Evolutionary conservation across 176 grass and related monocot genomes (phyloP).

Genomic region (Phragmites australis): DNA sequence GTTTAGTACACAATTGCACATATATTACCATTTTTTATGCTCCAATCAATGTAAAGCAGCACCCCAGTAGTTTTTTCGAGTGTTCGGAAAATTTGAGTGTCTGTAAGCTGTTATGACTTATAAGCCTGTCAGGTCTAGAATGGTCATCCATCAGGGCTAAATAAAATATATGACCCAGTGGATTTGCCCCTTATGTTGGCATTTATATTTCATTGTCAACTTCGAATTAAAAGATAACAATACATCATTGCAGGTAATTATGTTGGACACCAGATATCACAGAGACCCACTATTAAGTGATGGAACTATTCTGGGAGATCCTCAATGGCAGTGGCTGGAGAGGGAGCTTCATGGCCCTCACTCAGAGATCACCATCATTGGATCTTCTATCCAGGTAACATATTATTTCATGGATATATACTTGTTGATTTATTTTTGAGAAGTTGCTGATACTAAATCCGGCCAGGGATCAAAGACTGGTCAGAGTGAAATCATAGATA

Average conservation of each 20-base stretch:
- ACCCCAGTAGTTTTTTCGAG: not conserved
- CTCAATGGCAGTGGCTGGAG: conserved; percentile 92
- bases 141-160: not conserved
- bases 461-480: not conserved
- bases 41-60: not conserved
- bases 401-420: conserved; percentile 21
- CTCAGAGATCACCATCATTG: conserved; percentile 88
- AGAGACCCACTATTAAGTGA: conserved; percentile 78
- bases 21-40: not conserved
- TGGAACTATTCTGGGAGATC: conserved; percentile 87
- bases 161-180: not conserved
- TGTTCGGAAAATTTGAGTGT: not conserved
- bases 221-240: conserved; percentile 27
- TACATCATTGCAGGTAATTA: conserved; percentile 61
- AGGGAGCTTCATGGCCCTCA: conserved; percentile 71
- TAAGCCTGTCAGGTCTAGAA: conserved; percentile 20
- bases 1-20: not conserved
- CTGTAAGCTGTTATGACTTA: no score
- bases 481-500: not conserved
- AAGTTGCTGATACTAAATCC: conserved; percentile 8
- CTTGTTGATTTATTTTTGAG: not conserved
- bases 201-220: conserved; percentile 1
- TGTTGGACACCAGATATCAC: conserved; percentile 97
- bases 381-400: conserved; percentile 88
- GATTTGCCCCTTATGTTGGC: not conserved